Evolutionary conservation across 2,329 filamentous ascomycete species (phyloP), one percentile per base, ranked within the genome.

Genomic region (Beauveria scarabaeidicola): DNA sequence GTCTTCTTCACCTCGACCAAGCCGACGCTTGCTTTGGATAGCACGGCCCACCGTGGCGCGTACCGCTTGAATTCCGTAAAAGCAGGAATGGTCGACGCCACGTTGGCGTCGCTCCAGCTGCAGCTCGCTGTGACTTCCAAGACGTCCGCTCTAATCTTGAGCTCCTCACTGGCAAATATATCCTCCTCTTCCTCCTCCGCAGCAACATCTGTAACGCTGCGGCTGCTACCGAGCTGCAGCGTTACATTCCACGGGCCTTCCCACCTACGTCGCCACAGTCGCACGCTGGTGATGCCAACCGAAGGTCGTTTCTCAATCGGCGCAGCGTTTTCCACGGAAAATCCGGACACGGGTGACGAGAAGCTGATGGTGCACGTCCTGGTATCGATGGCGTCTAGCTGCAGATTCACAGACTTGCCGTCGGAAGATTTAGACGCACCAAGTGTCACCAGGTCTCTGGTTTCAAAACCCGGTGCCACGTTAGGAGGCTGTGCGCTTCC

Each of bases 81-180:
- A 1, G 92, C 92, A 0, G 93, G 92, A 52, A 97, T 91, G 1
- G 80, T 79, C 3, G 84, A 87, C 2, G 74, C 72, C 40, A 77
- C 75, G 68, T 97, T 97, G 48, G 83, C 86, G 74, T 99, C 94
- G 67, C 88, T 91, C 91, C 92, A 97, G 36, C 89, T 77, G 73
- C 94, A 97, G 17, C 87, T 80, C 1, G 92, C 84, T 38, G 76
- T 80, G 1, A 91, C 89, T 63, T 78, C 80, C 38, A 91, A 69
- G 5, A 62, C 52, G 15, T 66, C 64, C 5, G 61, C 53, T 41
- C 62, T 66, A 4, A 15, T 11, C 23, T 54, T 54, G 21, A 60
- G 58, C n/a, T 54, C 52, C 7, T 56, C 47, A 13, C 21, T 23
- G 11, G 7, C 3, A 2, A 21, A 15, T 17, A 25, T 10, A 6